A percentile compares a stretch with the other conserved stretches of the same genome.
Conservation (phyloP, 2,329 filamentous ascomycete species). For the Pseudopyrenochaeta lycopersici region DNA sequence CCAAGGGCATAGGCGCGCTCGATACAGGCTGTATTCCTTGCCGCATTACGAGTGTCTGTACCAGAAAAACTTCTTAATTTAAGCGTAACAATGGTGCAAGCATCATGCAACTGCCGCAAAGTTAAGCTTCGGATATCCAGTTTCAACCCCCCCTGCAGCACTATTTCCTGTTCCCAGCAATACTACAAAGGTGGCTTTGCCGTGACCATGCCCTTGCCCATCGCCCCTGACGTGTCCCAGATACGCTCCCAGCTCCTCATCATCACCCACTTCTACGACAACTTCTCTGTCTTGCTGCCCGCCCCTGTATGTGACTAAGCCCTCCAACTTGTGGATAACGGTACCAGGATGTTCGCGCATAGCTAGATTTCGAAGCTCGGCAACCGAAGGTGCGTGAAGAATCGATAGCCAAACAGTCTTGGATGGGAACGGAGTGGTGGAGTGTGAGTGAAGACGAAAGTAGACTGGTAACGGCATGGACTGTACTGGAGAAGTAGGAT, state of each 20-base stretch:
- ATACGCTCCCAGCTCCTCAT: constrained; percentile 77
- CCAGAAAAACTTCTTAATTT: too few species aligned
- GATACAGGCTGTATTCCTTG: too few species aligned
- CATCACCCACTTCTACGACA: constrained; percentile 71
- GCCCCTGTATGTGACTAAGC: constrained; percentile 63
- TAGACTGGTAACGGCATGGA: constrained; percentile 66
- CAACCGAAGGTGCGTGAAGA: constrained; percentile 65
- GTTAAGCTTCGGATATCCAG: not conserved
- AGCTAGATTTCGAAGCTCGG: constrained; percentile 70
- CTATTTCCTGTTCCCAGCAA: constrained; percentile 20
- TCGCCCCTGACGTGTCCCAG: constrained; percentile 64
- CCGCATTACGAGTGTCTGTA: too few species aligned
- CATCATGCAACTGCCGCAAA: not conserved
- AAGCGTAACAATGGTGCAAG: too few species aligned
- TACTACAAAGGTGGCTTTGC: constrained; percentile 64
- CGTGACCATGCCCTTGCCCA: constrained; percentile 50
- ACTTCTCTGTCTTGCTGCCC: constrained; percentile 63
- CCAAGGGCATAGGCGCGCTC: too few species aligned
- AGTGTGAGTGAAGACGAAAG: constrained; percentile 74
- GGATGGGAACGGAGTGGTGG: constrained; percentile 59
- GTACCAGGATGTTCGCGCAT: constrained; percentile 68
- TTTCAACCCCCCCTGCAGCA: not conserved
- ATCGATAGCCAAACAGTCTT: constrained; percentile 72
- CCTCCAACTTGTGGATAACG: constrained; percentile 69
- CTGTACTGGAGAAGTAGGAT: not conserved